Evolutionary conservation across 257 asterid species (phyloP).

Genomic region (Nicotiana tomentosiformis): DNA sequence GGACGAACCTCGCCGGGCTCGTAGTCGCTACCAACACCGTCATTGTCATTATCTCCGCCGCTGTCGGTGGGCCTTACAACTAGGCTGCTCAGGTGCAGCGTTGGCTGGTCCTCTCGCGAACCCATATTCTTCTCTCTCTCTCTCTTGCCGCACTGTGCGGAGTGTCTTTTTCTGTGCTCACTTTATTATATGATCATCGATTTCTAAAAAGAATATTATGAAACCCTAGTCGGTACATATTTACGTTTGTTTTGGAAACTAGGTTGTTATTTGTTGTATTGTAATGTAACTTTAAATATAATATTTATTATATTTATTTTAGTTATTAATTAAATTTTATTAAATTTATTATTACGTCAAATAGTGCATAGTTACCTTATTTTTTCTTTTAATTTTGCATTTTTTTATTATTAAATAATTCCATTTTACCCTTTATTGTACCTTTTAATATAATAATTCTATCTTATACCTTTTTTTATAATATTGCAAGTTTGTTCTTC

Average conservation of each 20-base stretch:
- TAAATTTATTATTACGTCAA: too few relatives aligned
- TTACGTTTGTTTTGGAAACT: not conserved
- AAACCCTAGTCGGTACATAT: not conserved
- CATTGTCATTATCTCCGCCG: slow-evolving; percentile 36
- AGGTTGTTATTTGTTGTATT: too few relatives aligned
- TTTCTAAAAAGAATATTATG: not conserved
- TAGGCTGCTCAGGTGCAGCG: slow-evolving; percentile 86
- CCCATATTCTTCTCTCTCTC: slow-evolving; percentile 41
- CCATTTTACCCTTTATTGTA: too few relatives aligned
- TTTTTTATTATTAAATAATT: too few relatives aligned
- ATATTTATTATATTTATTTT: too few relatives aligned
- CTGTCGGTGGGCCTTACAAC: slow-evolving; percentile 64
- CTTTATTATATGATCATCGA: not conserved
- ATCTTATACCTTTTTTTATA: too few relatives aligned
- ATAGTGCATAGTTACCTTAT: too few relatives aligned
- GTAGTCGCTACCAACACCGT: slow-evolving; percentile 60
- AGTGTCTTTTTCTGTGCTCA: not conserved
- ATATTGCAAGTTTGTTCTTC: too few relatives aligned
- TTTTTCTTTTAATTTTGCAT: too few relatives aligned
- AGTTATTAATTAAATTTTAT: too few relatives aligned
- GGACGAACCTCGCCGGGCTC: slow-evolving; percentile 98
- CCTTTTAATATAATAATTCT: too few relatives aligned
- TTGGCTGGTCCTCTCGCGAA: slow-evolving; percentile 54
- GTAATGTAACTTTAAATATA: too few relatives aligned
- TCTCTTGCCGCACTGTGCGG: slow-evolving; percentile 4